Evolutionary conservation across 768 basidiomycete species (phyloP).

Genomic region (Leccinum longicurvipes): DNA sequence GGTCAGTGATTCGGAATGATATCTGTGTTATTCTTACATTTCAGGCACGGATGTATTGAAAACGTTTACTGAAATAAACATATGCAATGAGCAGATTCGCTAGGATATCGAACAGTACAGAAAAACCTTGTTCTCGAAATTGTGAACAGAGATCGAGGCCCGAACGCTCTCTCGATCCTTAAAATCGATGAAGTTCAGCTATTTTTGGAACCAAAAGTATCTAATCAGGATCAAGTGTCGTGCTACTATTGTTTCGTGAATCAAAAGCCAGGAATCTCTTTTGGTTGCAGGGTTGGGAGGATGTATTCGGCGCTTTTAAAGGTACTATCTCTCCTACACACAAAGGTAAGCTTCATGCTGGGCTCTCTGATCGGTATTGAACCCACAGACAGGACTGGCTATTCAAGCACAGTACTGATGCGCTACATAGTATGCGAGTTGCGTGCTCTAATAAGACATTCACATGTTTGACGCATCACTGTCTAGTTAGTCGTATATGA

Average conservation of each 20-base stretch:
- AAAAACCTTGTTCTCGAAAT: slow-evolving; percentile 8
- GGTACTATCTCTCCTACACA: no score
- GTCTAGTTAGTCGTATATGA: not conserved
- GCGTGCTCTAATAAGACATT: not conserved
- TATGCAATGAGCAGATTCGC: slow-evolving; percentile 36
- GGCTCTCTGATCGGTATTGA: not conserved
- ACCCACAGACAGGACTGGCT: slow-evolving; percentile 26
- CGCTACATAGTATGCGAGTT: slow-evolving; percentile 8
- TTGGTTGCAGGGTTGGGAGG: no score
- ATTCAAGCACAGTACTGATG: slow-evolving; percentile 38
- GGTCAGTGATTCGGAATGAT: slow-evolving; percentile 29
- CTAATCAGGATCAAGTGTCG: no score
- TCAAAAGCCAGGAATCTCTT: no score
- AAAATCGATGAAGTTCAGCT: slow-evolving; percentile 37
- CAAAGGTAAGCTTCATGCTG: not conserved
- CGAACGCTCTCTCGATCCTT: slow-evolving; percentile 23
- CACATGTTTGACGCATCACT: slow-evolving; percentile 3
- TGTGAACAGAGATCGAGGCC: slow-evolving; percentile 14
- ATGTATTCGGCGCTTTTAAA: no score
- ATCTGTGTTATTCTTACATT: not conserved
- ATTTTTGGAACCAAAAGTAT: no score
- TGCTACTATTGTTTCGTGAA: no score
- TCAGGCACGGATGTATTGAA: slow-evolving; percentile 34
- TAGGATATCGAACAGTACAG: slow-evolving; percentile 36
- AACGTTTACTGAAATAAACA: slow-evolving; percentile 53